Evolutionary conservation across 1,284 basidiomycete species (phyloP), one percentile per base, ranked within the genome.

Genomic region (Microbotryum saponariae): DNA sequence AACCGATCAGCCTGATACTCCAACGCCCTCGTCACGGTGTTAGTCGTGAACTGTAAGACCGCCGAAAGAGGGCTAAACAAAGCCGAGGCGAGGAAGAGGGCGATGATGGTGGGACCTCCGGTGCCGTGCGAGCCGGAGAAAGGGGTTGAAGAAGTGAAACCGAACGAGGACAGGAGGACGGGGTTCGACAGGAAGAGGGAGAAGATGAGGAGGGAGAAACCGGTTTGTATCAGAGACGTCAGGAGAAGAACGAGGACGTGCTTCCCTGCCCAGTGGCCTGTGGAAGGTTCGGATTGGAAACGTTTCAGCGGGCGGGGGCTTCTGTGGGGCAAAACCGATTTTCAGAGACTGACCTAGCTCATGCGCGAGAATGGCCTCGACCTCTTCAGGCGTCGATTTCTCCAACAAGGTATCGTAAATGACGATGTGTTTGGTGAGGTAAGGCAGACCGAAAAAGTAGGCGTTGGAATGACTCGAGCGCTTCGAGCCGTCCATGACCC

Each of bases 401-500:
- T 93, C 87, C 74, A 97, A 89, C 64, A 98, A 82, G 0, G 94
- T 97, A 74, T 97, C 94, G 74, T 91, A 98, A 71, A 98, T 88
- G 74, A 97, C 93, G 71, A 98, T 61, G 75, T 93, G 91, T 73
- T 94, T 94, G 74, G 85, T 87, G 77, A 82, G 56, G 48, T 89
- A 92, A 3, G 90, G 91, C 18, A 94, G 81, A 63, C 91, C 91
- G 70, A 91, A 93, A 80, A 93, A 94, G 78, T 60, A 63, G 21
- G 64, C 60, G 44, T 67, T 60, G 16, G 59, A 56, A 42, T 20
- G 55, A 3, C 88, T 87, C 74, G 87, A 91, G 58, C 94, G 85
- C 79, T 94, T 96, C 60, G 88, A 91, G 31, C 96, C 94, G 73
- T 98, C 94, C 71, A 97, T 97, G 74, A 97, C 91, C 76, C 96